phyloP scores from a whole-genome alignment of 1,284 basidiomycete genomes.

The Caloboletus inedulis region DNA sequence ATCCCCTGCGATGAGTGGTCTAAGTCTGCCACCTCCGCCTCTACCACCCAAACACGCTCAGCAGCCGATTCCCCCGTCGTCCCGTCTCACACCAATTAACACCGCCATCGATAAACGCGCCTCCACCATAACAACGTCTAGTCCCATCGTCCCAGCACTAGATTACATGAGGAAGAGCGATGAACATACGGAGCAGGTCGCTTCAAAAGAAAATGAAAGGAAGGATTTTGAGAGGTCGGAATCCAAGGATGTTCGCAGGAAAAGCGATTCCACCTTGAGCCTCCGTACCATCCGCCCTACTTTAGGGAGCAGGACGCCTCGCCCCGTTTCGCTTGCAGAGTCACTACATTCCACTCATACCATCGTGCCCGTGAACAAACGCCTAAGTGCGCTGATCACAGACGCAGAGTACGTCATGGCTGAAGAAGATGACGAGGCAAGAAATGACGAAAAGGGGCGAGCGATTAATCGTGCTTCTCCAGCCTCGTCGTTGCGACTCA shows the following conservation, averaged over 20 bases:
- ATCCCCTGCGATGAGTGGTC: constrained; percentile 29
- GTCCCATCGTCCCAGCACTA: constrained; percentile 35
- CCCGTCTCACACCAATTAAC: constrained; percentile 23
- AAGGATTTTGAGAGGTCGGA: constrained; percentile 46
- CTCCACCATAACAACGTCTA: constrained; percentile 33
- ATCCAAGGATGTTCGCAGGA: constrained; percentile 63
- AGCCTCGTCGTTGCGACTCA: constrained; percentile 35
- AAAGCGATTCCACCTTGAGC: constrained; percentile 73
- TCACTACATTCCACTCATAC: constrained; percentile 70
- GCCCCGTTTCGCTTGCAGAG: constrained; percentile 72
- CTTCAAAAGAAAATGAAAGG: constrained; percentile 29
- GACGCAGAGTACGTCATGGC: constrained; percentile 59
- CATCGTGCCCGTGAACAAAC: constrained; percentile 57
- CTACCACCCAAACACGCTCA: constrained; percentile 37
- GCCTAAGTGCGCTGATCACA: constrained; percentile 62
- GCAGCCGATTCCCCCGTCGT: constrained; percentile 7
- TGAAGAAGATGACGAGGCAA: constrained; percentile 46
- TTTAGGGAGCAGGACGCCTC: constrained; percentile 49
- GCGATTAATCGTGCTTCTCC: constrained; percentile 24
- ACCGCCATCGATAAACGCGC: constrained; percentile 31
- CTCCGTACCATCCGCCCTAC: constrained; percentile 65
- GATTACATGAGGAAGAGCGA: constrained; percentile 34
- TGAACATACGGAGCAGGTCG: constrained; percentile 23
- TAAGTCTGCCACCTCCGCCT: constrained; percentile 31
- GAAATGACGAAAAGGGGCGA: constrained; percentile 35